Conservation (phyloP, 495 filamentous ascomycete species). For the Penicillium salamii region DNA sequence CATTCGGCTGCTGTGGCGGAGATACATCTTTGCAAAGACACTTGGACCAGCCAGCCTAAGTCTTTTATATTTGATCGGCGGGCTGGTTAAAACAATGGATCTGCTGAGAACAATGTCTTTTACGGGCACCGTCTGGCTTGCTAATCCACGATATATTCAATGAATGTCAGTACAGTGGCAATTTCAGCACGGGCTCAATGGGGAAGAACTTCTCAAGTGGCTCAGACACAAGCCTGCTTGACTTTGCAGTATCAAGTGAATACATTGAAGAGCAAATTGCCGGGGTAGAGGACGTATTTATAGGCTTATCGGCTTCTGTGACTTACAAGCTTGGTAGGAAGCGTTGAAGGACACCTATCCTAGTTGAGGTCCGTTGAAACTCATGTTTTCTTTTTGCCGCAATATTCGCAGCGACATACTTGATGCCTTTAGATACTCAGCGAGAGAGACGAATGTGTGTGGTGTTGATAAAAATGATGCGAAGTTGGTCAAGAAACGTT, state of each 20-base stretch:
- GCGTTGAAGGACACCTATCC: not conserved
- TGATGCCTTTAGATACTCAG: not conserved
- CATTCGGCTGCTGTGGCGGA: not conserved
- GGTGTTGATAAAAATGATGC: not conserved
- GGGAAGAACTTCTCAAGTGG: not conserved
- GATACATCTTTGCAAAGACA: not conserved
- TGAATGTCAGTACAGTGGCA: not conserved
- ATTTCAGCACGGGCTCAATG: not conserved
- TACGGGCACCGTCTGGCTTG: no score
- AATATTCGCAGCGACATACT: not conserved
- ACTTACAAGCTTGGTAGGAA: no score
- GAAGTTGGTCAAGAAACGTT: slow-evolving; percentile 1
- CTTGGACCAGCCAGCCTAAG: no score
- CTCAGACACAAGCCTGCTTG: not conserved
- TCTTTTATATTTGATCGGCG: no score
- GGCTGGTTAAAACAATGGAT: not conserved
- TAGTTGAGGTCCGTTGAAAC: not conserved
- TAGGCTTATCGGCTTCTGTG: no score
- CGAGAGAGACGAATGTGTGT: not conserved
- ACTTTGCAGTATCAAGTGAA: not conserved
- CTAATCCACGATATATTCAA: not conserved
- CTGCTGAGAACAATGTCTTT: not conserved
- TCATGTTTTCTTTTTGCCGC: not conserved
- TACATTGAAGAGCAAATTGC: slow-evolving; percentile 1
- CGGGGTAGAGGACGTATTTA: not conserved